These are phyloP conservation scores for Alternaria sp. DNA, from an alignment of 2,329 filamentous ascomycete genomes.

Conservation along the genomic window DNA sequence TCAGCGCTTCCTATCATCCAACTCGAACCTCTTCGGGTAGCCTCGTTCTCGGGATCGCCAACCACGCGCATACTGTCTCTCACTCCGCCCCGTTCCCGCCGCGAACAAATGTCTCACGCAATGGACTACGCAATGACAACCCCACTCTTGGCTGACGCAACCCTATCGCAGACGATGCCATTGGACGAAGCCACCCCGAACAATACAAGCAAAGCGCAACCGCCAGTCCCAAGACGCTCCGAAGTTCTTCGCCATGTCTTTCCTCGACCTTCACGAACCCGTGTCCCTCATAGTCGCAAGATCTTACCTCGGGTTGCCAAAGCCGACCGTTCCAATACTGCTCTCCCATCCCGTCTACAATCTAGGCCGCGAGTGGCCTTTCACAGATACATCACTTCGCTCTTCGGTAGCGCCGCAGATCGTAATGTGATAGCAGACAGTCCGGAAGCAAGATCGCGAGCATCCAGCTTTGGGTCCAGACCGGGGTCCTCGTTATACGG, in stretches of 20 bases:
- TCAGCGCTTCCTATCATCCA: constrained; percentile 26
- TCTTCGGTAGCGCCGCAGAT: constrained; percentile 27
- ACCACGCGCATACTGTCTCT: constrained; percentile 18
- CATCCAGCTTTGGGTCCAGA: constrained; percentile 29
- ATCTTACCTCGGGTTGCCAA: constrained; percentile 17
- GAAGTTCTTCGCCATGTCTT: constrained; percentile 36
- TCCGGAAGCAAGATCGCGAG: constrained; percentile 18
- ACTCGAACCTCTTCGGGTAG: constrained; percentile 16
- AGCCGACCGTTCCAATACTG: constrained; percentile 11
- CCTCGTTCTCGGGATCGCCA: constrained; percentile 25
- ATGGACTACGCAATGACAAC: neutral
- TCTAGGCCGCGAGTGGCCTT: constrained; percentile 29
- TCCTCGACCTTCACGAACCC: constrained; percentile 19
- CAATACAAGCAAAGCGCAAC: neutral
- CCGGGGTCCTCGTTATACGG: constrained; percentile 22
- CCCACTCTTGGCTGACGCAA: neutral
- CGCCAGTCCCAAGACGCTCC: constrained; percentile 18
- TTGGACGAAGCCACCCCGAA: neutral
- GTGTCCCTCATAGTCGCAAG: constrained; percentile 1
- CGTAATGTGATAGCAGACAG: constrained; percentile 2
- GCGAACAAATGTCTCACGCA: constrained; percentile 14
- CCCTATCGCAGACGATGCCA: neutral
- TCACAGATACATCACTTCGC: constrained; percentile 35
- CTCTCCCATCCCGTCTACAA: constrained; percentile 16
- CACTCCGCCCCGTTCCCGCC: constrained; percentile 6